Percentiles rank a stretch among this genome's conserved stretches.
phyloP scores from a whole-genome alignment of 1,139 yeast genomes.

The Saccharomyces hybrid region DNA sequence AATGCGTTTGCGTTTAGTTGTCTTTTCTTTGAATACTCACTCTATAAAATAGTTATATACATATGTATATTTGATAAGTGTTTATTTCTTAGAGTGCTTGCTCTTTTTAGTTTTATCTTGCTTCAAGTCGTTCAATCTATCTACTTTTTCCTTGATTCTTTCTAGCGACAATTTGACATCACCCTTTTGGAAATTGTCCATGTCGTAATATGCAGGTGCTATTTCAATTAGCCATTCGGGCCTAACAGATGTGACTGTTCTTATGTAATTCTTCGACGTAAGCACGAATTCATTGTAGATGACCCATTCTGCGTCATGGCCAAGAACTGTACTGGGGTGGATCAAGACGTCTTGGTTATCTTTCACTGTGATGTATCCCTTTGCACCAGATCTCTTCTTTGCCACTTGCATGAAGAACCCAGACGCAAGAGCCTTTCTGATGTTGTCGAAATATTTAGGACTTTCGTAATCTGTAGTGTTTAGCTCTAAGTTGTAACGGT shows the following conservation, averaged over 20 bases:
- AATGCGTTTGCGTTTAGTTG: background rate
- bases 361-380: conserved; percentile 78
- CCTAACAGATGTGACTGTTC: conserved; percentile 86
- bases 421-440: conserved; percentile 78
- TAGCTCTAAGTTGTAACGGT: conserved; percentile 64
- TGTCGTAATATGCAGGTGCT: conserved; percentile 78
- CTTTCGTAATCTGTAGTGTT: conserved; percentile 64
- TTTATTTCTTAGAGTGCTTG: conserved; percentile 10
- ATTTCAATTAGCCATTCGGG: conserved; percentile 82
- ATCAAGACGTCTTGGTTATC: conserved; percentile 92
- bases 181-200: conserved; percentile 69
- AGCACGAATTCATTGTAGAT: conserved; percentile 91
- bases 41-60: background rate
- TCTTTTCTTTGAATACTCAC: background rate
- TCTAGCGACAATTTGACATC: conserved; percentile 77
- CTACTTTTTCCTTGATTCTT: conserved; percentile 49
- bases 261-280: conserved; percentile 84
- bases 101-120: conserved; percentile 27
- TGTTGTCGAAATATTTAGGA: conserved; percentile 60
- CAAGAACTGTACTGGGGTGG: conserved; percentile 87
- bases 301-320: conserved; percentile 85
- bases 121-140: conserved; percentile 37
- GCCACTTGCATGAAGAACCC: conserved; percentile 99
- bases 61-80: background rate
- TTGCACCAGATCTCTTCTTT: conserved; percentile 66